A percentile compares a stretch with the other conserved stretches of the same genome.
phyloP scores from a whole-genome alignment of 148 eudicot genomes.

The Chenopodium suecicum region DNA sequence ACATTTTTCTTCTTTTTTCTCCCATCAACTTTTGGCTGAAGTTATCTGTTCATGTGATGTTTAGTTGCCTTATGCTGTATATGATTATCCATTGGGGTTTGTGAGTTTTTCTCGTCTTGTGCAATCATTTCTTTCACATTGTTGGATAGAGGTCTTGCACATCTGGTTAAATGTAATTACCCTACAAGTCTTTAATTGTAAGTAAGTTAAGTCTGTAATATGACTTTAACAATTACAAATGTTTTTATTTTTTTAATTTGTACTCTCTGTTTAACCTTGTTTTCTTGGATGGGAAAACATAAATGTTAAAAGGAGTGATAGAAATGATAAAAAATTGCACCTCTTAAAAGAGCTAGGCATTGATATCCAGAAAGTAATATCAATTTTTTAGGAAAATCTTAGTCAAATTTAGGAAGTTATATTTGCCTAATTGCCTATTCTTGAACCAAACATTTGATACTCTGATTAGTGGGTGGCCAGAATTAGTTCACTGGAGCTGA shows the following conservation, averaged over 20 bases:
- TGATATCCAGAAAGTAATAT: neutral
- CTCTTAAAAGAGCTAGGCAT: neutral
- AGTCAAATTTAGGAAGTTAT: neutral
- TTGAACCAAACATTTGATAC: neutral
- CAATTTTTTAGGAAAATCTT: neutral
- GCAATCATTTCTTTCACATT: neutral
- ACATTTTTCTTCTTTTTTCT: slow-evolving; percentile 9
- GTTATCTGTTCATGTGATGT: neutral
- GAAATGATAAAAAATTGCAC: neutral
- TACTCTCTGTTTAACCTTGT: neutral
- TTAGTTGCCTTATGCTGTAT: neutral
- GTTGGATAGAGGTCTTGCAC: neutral
- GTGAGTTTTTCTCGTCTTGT: neutral
- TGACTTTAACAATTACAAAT: neutral
- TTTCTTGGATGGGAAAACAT: neutral
- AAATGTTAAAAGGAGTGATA: neutral
- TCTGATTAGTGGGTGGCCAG: neutral
- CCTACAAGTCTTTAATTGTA: neutral
- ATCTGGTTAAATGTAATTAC: neutral
- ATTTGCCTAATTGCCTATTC: neutral
- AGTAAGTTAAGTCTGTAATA: neutral
- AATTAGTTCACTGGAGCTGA: neutral
- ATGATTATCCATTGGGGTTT: neutral
- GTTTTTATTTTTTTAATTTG: neutral
- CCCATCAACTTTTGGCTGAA: neutral